Base-by-base conservation (phyloP, 2,329 filamentous ascomycete genomes). In the Talaromyces sp. region DNA sequence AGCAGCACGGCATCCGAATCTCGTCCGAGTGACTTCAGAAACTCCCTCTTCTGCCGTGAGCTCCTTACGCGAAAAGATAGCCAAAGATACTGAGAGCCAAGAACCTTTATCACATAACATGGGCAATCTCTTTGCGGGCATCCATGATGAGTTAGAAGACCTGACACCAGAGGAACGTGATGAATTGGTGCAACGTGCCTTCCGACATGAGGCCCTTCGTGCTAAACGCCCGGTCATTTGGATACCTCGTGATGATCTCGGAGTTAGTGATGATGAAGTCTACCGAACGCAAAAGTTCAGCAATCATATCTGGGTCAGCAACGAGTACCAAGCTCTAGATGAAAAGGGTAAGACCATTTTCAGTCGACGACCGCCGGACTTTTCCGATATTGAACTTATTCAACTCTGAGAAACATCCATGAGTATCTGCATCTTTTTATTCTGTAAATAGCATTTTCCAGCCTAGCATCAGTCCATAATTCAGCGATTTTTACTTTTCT, bases 141-240 rank as follows among this genome's bases (percentile, higher is more conserved):
- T 91, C 64, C 86, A 93, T 60, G 93, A 97, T 66, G 91, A 96
- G 77, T 87, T 97, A 57, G 93, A 97, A 71, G 94, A 99, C 68
- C 79, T 99, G 44, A 94, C 90, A 1, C 90, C 91, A 0, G 90
- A 93, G n/a, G 91, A 97, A 70, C 84, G 94, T 64, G 92, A 97
- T 68, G 80, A 86, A 52, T 83, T 97, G 35, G 89, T 95, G 13
- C 87, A 87, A 49, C 87, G 91, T 65, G 91, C 93, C 0, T 99
- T 97, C 73, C 87, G 92, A 74, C 94, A 99, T 67, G 86, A 86
- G 30, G 94, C 94, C 0, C 80, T 97, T 37, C 86, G 94, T 8
- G 90, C 92, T 1, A 84, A 89, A 47, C 83, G 91, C 48, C 94
- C 94, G 0, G 90, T 90, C 0, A 86, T 99, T 24, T 99, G 94